Conservation (phyloP, 768 basidiomycete genomes). For the Macrolepiota fuliginosa region DNA sequence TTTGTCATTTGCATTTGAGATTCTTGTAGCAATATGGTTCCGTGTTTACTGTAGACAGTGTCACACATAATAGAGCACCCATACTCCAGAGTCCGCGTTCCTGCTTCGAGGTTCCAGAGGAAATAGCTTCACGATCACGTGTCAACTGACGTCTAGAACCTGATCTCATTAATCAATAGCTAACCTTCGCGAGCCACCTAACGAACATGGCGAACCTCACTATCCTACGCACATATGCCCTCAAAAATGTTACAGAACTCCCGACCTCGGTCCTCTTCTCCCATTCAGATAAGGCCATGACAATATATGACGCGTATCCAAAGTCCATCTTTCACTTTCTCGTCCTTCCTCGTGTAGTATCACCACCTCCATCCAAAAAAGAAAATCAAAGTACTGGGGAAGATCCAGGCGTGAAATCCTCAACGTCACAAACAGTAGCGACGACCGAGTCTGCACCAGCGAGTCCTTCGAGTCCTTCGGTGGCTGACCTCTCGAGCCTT, state of each 20-base stretch:
- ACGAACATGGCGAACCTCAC: constrained; percentile 44
- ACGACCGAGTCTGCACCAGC: not conserved
- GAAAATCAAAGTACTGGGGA: not conserved
- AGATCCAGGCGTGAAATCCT: too few relatives aligned
- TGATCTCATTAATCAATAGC: not conserved
- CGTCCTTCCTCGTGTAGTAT: constrained; percentile 62
- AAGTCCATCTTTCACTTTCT: constrained; percentile 90
- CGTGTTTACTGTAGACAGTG: not conserved
- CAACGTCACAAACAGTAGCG: constrained; percentile 18
- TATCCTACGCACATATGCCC: constrained; percentile 62
- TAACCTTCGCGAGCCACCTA: not conserved
- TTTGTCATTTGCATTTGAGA: not conserved
- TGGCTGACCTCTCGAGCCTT: constrained; percentile 49
- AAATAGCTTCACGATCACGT: too few relatives aligned
- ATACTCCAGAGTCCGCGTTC: too few relatives aligned
- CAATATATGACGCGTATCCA: constrained; percentile 73
- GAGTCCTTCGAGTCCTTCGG: constrained; percentile 21
- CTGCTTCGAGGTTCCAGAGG: too few relatives aligned
- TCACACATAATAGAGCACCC: not conserved
- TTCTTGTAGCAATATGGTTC: not conserved
- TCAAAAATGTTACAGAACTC: constrained; percentile 45
- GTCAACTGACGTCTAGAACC: not conserved
- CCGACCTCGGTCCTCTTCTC: constrained; percentile 62
- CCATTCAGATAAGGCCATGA: constrained; percentile 51
- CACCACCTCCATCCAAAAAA: not conserved